Conservation (phyloP, 768 basidiomycete species). For the Pisolithus tinctorius region DNA sequence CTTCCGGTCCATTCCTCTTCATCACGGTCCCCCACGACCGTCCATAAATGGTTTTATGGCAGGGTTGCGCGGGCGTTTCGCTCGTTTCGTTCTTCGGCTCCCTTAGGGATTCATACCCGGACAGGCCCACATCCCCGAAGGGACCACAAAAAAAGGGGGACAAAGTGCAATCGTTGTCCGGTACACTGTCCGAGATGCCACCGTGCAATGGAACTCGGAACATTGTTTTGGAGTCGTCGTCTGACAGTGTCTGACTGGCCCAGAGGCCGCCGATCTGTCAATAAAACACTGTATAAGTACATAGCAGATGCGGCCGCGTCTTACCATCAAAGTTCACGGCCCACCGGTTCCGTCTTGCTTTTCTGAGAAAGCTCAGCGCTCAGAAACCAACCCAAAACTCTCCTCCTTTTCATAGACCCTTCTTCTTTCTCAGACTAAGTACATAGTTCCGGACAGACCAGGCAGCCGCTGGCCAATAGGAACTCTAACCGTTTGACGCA, state of each 20-base stretch:
- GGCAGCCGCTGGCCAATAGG: too few relatives aligned
- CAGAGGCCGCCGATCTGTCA: background rate
- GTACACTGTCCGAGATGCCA: background rate
- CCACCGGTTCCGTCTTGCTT: slow-evolving; percentile 7
- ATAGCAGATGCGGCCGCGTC: slow-evolving; percentile 3
- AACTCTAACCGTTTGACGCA: too few relatives aligned
- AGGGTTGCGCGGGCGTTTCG: background rate
- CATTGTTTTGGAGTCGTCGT: background rate
- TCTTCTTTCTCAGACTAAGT: too few relatives aligned
- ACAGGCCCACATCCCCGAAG: background rate
- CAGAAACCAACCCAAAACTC: too few relatives aligned
- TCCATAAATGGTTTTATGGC: background rate
- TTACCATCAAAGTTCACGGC: background rate
- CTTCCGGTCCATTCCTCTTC: too few relatives aligned
- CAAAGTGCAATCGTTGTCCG: background rate
- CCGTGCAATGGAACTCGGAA: background rate
- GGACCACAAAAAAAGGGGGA: background rate
- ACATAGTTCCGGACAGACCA: too few relatives aligned
- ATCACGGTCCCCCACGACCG: background rate
- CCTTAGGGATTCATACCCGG: background rate
- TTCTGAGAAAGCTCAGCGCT: background rate
- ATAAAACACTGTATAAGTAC: background rate
- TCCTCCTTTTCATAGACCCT: too few relatives aligned
- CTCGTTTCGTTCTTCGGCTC: background rate
- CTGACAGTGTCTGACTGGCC: background rate